These are phyloP conservation scores for Asterella californica DNA, from an alignment of 225 moss, liverwort and hornwort species.

Conservation along the genomic window DNA sequence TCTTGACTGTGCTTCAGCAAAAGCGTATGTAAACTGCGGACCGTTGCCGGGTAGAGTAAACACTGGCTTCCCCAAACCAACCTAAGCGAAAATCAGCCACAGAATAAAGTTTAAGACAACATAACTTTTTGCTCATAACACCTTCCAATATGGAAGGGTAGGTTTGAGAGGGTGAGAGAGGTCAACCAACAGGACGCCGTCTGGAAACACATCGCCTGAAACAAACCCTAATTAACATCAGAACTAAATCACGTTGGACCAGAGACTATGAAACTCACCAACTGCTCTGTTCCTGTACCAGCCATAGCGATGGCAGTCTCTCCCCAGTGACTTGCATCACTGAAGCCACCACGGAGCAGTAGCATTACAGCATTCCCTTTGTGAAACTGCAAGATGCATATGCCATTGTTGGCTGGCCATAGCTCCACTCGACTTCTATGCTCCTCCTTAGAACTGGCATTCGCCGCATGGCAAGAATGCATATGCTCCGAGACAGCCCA, in stretches of 20 bases:
- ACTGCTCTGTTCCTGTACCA: conserved; percentile 90
- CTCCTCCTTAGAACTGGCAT: conserved; percentile 3
- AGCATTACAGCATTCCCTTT: conserved; percentile 53
- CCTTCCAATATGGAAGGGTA: no score
- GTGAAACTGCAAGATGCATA: conserved; percentile 53
- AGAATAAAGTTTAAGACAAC: background rate
- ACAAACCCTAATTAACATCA: background rate
- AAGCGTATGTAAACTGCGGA: conserved; percentile 75
- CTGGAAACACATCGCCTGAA: background rate
- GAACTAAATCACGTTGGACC: background rate
- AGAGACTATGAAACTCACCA: conserved; percentile 39
- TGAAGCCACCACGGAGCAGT: conserved; percentile 68
- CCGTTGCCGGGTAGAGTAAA: conserved; percentile 79
- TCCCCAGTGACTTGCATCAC: conserved; percentile 68
- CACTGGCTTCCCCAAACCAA: conserved; percentile 81
- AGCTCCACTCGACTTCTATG: conserved; percentile 14
- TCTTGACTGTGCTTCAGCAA: conserved; percentile 84
- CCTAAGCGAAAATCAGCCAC: conserved; percentile 40
- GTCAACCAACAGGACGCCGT: background rate
- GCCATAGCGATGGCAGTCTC: conserved; percentile 89
- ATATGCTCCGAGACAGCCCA: conserved; percentile 30
- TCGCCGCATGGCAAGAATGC: conserved; percentile 8
- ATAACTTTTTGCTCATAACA: background rate
- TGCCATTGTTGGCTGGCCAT: conserved; percentile 67
- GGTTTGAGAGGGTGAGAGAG: background rate